phyloP scores from a whole-genome alignment of 208 protist species.

The Leptomonas seymouri region DNA sequence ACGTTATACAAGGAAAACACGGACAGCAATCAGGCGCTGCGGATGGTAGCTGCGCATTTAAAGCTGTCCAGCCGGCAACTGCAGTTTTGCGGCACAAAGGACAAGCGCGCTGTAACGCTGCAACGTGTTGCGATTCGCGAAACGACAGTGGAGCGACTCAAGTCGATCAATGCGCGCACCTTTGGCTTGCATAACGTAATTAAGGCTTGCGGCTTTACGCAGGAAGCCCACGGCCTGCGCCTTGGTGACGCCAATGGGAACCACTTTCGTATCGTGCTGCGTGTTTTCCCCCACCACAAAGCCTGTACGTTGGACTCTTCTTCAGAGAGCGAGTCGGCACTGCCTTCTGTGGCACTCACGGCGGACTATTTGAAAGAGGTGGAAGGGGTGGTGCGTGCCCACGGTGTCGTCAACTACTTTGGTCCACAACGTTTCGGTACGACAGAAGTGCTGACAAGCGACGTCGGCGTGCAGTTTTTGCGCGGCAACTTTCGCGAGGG shows the following conservation, averaged over 20 bases:
- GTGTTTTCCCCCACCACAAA: constrained; percentile 42
- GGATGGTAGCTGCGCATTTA: constrained; percentile 65
- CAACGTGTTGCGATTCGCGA: constrained; percentile 88
- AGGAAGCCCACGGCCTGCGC: constrained; percentile 53
- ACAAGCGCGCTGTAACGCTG: constrained; percentile 94
- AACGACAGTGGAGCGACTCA: constrained; percentile 62
- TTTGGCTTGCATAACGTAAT: constrained; percentile 60
- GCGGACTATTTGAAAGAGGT: constrained; percentile 26
- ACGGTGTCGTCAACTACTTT: constrained; percentile 96
- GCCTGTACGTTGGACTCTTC: background rate
- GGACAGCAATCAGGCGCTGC: constrained; percentile 86
- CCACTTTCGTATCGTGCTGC: constrained; percentile 91
- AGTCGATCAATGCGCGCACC: constrained; percentile 58
- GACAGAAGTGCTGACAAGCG: constrained; percentile 89
- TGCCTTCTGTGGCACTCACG: background rate
- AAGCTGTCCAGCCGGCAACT: constrained; percentile 67
- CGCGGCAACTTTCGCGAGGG: constrained; percentile 69
- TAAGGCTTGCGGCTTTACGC: constrained; percentile 82
- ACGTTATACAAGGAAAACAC: constrained; percentile 96
- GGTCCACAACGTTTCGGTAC: constrained; percentile 96
- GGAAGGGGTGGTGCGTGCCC: constrained; percentile 27
- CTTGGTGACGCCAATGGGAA: constrained; percentile 93
- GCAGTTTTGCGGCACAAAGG: constrained; percentile 95
- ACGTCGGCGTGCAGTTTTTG: constrained; percentile 87
- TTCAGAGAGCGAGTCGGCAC: no score